Evolutionary conservation across 192 early-diverging fungal species (phyloP).

Genomic region (Tieghemiomyces parasiticus): DNA sequence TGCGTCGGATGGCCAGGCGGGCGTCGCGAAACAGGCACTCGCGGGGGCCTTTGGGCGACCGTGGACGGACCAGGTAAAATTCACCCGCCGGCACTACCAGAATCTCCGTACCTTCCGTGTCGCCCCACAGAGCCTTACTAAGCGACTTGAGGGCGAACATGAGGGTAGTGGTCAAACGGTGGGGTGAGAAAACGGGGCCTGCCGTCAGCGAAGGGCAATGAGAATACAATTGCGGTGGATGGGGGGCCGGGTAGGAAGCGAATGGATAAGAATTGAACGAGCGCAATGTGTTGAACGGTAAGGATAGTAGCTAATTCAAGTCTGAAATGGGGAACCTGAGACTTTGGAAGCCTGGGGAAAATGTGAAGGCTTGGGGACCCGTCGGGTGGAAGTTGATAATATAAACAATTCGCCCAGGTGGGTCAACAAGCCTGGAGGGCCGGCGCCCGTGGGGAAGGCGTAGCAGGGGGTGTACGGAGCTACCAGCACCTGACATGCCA

Average conservation of each 20-base stretch:
- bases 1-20: slow-evolving; percentile 46
- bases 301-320: background rate
- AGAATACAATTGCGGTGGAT: background rate
- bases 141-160: slow-evolving; percentile 58
- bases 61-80: slow-evolving; percentile 39
- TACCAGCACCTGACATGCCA: no score
- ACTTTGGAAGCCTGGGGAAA: no score
- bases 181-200: background rate
- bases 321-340: background rate
- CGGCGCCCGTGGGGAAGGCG: no score
- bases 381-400: no score
- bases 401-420: no score
- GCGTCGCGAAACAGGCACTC: slow-evolving; percentile 53
- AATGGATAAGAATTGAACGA: background rate
- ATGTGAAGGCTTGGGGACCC: no score
- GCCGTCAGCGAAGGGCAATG: background rate
- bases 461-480: no score
- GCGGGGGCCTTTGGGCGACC: slow-evolving; percentile 22
- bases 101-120: slow-evolving; percentile 29
- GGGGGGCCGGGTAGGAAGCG: background rate
- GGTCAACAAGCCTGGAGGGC: no score
- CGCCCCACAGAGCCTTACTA: slow-evolving; percentile 51
- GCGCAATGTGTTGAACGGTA: background rate
- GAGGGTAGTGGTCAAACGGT: background rate
- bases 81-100: slow-evolving; percentile 45